phyloP scores from a whole-genome alignment of 2,329 filamentous ascomycete genomes.

The Microcyclosporella mali region DNA sequence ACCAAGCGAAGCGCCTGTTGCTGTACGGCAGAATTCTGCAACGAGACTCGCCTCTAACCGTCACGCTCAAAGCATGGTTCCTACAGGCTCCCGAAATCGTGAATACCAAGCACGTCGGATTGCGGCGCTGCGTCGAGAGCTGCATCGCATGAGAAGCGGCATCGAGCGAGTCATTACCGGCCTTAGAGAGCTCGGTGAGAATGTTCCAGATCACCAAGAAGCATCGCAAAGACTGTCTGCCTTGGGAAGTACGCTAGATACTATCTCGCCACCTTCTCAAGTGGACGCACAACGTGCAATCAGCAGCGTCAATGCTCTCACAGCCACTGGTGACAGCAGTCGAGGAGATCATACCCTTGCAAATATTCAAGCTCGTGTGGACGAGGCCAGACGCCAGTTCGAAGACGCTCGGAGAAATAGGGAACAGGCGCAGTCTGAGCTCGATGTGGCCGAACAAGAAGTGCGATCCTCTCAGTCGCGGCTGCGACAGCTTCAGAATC shows the following conservation, averaged over 20 bases:
- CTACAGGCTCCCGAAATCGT: conserved; percentile 25
- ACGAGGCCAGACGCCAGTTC: conserved; percentile 27
- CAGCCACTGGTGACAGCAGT: conserved; percentile 9
- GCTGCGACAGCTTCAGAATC: conserved; percentile 30
- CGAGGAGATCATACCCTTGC: conserved; percentile 21
- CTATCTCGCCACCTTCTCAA: conserved; percentile 20
- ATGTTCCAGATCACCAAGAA: conserved; percentile 28
- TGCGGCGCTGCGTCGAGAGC: conserved; percentile 33
- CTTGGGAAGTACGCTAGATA: conserved; percentile 28
- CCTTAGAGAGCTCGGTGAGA: conserved; percentile 32
- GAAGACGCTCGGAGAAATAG: conserved; percentile 29
- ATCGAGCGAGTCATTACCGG: conserved; percentile 34
- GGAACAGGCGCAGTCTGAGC: conserved; percentile 29
- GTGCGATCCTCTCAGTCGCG: conserved; percentile 27
- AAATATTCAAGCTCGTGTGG: conserved; percentile 26
- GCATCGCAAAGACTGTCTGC: conserved; percentile 25
- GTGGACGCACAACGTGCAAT: conserved; percentile 20
- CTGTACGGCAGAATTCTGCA: background rate
- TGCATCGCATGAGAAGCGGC: conserved; percentile 33
- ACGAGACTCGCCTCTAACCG: conserved; percentile 11
- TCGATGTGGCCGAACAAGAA: conserved; percentile 31
- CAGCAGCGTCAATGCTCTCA: conserved; percentile 19
- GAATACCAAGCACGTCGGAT: conserved; percentile 33
- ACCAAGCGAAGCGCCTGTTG: no score
- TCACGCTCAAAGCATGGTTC: conserved; percentile 25